phyloP scores from a whole-genome alignment of 2,329 filamentous ascomycete genomes.

The Westerdykella ornata region DNA sequence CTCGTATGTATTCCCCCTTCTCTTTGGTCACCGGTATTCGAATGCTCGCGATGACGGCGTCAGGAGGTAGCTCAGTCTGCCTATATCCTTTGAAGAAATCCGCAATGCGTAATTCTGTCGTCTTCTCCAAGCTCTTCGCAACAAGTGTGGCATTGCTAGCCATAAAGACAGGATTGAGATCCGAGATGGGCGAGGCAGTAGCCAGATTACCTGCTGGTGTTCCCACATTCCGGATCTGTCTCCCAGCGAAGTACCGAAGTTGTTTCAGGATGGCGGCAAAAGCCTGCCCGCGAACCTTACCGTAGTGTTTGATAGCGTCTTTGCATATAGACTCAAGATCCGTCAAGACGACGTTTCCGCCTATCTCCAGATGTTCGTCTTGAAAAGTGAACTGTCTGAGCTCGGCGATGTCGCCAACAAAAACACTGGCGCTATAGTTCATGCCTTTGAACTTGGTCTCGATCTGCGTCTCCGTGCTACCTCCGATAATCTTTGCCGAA shows the following conservation, averaged over 20 bases:
- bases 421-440: slow-evolving; percentile 83
- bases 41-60: slow-evolving; percentile 80
- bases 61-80: slow-evolving; percentile 68
- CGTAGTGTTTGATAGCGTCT: slow-evolving; percentile 73
- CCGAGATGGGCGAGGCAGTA: slow-evolving; percentile 92
- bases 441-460: slow-evolving; percentile 97
- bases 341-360: slow-evolving; percentile 86
- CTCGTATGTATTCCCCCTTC: slow-evolving; percentile 74
- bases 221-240: slow-evolving; percentile 96
- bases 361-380: slow-evolving; percentile 79
- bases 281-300: slow-evolving; percentile 62
- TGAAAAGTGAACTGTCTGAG: slow-evolving; percentile 73
- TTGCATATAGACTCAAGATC: slow-evolving; percentile 82
- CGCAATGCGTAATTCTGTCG: slow-evolving; percentile 82
- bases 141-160: slow-evolving; percentile 76
- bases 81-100: slow-evolving; percentile 91
- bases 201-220: slow-evolving; percentile 91
- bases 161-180: slow-evolving; percentile 90
- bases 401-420: slow-evolving; percentile 87
- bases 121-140: slow-evolving; percentile 66
- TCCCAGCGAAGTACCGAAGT: slow-evolving; percentile 85
- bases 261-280: slow-evolving; percentile 92
- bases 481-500: slow-evolving; percentile 86
- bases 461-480: slow-evolving; percentile 95
- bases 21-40: slow-evolving; percentile 71